Base-by-base conservation (phyloP, 257 asterid species). In the Petunia secreta region DNA sequence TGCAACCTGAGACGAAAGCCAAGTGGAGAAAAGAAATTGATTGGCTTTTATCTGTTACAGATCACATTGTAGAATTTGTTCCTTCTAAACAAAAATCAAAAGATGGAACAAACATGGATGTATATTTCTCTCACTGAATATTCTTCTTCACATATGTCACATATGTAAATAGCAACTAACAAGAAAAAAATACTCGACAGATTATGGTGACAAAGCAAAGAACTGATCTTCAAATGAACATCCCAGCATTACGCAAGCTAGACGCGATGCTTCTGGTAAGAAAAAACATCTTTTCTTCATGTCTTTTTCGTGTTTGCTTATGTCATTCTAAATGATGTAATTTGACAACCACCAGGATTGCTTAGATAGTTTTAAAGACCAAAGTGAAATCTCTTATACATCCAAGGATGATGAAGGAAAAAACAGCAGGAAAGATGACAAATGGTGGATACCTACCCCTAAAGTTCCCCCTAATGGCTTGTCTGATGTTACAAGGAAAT, bases 381-480 rank as follows among this genome's bases (percentile, higher is more conserved):
- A 92, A 78, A 80, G 67, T 4, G 98, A 93, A 84, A 93, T 95
- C 89, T 82, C 80, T 84, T 95, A 95, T 82, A 80, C 68, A 8
- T 67, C 87, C 8, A 83, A 83, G 63, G 89, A 83, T 1, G 93
- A 90, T 1, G 88, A 88, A 5, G 90, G 89, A 77, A 86, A 83
- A 44, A 43, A 14, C 2, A 53, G 46, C 14, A 87, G 90, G 75
- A 63, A 79, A 52, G 91, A 90, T 39, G 92, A 92, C 39, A 93
- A 92, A 87, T 95, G 99, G 99, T 95, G 99, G 98, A 91, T 95
- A 74, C 98, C 98, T 3, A 83, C 88, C 15, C 97, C 98, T 50
- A 89, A 89, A 82, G 97, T 93, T 82, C 94, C 98, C 3, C 79
- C 87, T 0, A 82, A 87, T 25, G 98, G 98, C 40, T 82, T 94